Percentiles rank a stretch among this genome's conserved stretches.
Conservation (phyloP, 148 eudicot genomes). For the Amaranthus hypochondriacus region DNA sequence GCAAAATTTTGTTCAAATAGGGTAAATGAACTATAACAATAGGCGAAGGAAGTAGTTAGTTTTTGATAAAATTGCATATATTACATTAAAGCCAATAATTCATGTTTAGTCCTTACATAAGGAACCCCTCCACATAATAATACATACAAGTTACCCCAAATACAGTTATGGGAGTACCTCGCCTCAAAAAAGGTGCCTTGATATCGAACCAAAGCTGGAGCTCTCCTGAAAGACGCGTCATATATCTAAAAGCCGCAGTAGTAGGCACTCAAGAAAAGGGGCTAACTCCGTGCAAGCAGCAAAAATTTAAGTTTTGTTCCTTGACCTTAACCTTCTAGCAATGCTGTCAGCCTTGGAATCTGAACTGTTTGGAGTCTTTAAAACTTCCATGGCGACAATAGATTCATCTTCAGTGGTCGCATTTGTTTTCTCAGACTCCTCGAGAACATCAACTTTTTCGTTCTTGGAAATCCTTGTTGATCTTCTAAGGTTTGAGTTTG, state of each 20-base stretch:
- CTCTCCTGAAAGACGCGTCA: background rate
- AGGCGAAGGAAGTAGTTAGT: no score
- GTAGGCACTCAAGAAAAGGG: background rate
- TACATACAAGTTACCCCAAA: no score
- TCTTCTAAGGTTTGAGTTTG: slow-evolving; percentile 2
- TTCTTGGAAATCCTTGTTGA: slow-evolving; percentile 10
- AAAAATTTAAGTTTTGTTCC: slow-evolving; percentile 9
- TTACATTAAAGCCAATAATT: no score
- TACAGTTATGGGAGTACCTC: no score
- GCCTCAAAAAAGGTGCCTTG: background rate
- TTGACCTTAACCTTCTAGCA: slow-evolving; percentile 21
- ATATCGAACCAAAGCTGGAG: background rate
- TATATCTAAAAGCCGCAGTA: background rate
- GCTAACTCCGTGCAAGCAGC: slow-evolving; percentile 2
- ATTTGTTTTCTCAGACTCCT: background rate
- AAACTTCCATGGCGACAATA: background rate
- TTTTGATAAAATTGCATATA: no score
- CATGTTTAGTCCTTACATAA: no score
- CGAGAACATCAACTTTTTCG: slow-evolving; percentile 4
- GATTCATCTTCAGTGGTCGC: background rate
- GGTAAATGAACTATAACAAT: no score
- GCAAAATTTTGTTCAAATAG: no score
- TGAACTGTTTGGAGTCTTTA: background rate
- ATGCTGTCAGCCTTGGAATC: slow-evolving; percentile 8
- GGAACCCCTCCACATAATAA: no score